phyloP scores from a whole-genome alignment of 441 rosid species.

The Melastoma candidum region DNA sequence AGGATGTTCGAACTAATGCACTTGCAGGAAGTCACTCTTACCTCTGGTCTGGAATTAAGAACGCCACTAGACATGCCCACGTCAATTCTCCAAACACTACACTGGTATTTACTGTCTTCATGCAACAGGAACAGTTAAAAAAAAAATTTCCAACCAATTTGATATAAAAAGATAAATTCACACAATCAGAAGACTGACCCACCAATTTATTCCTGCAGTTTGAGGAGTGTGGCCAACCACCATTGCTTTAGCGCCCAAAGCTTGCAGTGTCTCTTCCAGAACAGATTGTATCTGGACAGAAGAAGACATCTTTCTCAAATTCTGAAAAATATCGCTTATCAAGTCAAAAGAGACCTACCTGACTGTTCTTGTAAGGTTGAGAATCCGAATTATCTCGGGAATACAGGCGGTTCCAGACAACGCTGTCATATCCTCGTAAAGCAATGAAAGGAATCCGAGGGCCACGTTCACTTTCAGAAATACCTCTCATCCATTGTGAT shows the following conservation, averaged over 20 bases:
- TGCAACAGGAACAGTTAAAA: no score
- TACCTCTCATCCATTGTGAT: slow-evolving; percentile 76
- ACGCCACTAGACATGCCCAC: slow-evolving; percentile 98
- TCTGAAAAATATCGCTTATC: no score
- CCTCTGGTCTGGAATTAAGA: slow-evolving; percentile 93
- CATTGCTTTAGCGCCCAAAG: slow-evolving; percentile 74
- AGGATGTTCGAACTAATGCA: no score
- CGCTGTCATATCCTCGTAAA: slow-evolving; percentile 71
- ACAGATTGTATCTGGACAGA: slow-evolving; percentile 40
- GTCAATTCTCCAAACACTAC: slow-evolving; percentile 81
- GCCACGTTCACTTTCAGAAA: slow-evolving; percentile 26
- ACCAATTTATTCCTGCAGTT: slow-evolving; percentile 72
- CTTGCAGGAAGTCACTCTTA: slow-evolving; percentile 16
- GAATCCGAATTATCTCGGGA: slow-evolving; percentile 59
- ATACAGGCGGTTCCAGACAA: slow-evolving; percentile 89
- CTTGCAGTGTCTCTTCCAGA: slow-evolving; percentile 57
- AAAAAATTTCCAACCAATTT: background rate
- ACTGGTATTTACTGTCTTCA: slow-evolving; percentile 51
- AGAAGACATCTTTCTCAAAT: background rate
- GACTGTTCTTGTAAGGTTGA: slow-evolving; percentile 45
- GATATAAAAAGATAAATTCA: background rate
- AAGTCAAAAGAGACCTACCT: slow-evolving; percentile 26
- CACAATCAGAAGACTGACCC: slow-evolving; percentile 4
- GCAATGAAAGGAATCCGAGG: slow-evolving; percentile 66
- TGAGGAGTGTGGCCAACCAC: slow-evolving; percentile 99